These are phyloP conservation scores for Stylonectria norvegica DNA, from an alignment of 2,329 filamentous ascomycete species.

Conservation along the genomic window DNA sequence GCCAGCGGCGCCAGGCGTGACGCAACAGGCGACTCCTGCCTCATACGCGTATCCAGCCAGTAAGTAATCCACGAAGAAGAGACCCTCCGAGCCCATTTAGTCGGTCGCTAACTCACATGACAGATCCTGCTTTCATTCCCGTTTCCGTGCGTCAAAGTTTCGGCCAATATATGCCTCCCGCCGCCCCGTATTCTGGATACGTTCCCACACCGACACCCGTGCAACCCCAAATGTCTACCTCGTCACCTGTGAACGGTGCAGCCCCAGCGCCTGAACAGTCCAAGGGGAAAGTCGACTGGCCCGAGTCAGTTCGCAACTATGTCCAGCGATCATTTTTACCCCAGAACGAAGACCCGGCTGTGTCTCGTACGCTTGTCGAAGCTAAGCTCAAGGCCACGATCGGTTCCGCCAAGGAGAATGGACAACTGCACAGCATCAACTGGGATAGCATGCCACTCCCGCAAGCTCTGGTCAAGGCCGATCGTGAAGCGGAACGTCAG, in stretches of 20 bases:
- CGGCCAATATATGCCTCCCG: slow-evolving; percentile 41
- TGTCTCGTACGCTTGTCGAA: slow-evolving; percentile 71
- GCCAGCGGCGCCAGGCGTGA: slow-evolving; percentile 40
- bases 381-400: slow-evolving; percentile 82
- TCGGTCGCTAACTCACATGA: slow-evolving; percentile 22
- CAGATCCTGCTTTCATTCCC: slow-evolving; percentile 56
- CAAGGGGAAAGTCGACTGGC: slow-evolving; percentile 71
- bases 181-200: slow-evolving; percentile 34
- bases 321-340: slow-evolving; percentile 84
- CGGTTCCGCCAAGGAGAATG: slow-evolving; percentile 71
- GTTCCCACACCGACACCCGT: slow-evolving; percentile 26
- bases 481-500: slow-evolving; percentile 51
- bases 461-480: slow-evolving; percentile 74
- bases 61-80: too few species aligned
- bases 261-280: slow-evolving; percentile 31
- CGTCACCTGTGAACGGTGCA: slow-evolving; percentile 26
- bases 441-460: slow-evolving; percentile 84
- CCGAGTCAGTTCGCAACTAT: slow-evolving; percentile 77
- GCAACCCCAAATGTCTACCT: slow-evolving; percentile 23
- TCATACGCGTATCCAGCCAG: slow-evolving; percentile 39
- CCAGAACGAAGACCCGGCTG: slow-evolving; percentile 61
- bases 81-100: slow-evolving; percentile 2
- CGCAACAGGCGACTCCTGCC: slow-evolving; percentile 30
- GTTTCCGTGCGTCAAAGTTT: slow-evolving; percentile 62
- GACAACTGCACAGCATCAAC: slow-evolving; percentile 69